Evolutionary conservation across 1,284 basidiomycete genomes (phyloP), one percentile per base, ranked within the genome.

Genomic region (Volvariella surrecta): DNA sequence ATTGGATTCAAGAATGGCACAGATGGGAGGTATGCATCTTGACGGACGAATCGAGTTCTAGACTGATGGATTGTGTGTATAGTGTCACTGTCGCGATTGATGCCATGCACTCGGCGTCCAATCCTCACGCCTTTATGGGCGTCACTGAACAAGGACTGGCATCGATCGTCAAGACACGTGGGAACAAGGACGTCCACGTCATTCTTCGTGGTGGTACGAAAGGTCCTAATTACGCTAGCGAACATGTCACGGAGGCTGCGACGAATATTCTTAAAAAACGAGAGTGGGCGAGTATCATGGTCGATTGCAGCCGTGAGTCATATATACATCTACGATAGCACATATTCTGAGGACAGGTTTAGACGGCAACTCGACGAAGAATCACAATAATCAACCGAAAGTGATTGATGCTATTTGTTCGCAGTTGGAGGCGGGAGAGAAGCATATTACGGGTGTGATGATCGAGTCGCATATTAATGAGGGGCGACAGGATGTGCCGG

Each of bases 1-100:
- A 86, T 91, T 50, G 89, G 95, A n/a, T 99, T 99, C 83, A 99
- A 99, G 68, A 99, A 99, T 63, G 94, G 94, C 43, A 98, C 95
- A 3, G 94, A 98, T 61, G 95, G 95, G 41, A 86, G 85, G 82
- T 91, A 51, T 62, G 70, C 34, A 35, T 35, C 24, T 4, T 15
- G 30, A 35, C 15, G 34, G 6, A 7, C 24, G 20, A 19, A 30
- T 22, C 39, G 11, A 43, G 34, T 37, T 32, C 42, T 31, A 28
- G 24, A 20, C 39, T 38, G 34, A 41, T 15, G 41, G 7, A 8
- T 2, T 6, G 9, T 3, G 42, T 44, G 15, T 35, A 37, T 44
- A 78, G 76, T 48, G 73, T 85, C 24, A 63, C 70, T 0, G 82
- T 87, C 32, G 94, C 95, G 3, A 86, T 99, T 44, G 95, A 99